Evolutionary conservation across 2,329 filamentous ascomycete genomes (phyloP).

Genomic region (Gaeumannomyces sp.): DNA sequence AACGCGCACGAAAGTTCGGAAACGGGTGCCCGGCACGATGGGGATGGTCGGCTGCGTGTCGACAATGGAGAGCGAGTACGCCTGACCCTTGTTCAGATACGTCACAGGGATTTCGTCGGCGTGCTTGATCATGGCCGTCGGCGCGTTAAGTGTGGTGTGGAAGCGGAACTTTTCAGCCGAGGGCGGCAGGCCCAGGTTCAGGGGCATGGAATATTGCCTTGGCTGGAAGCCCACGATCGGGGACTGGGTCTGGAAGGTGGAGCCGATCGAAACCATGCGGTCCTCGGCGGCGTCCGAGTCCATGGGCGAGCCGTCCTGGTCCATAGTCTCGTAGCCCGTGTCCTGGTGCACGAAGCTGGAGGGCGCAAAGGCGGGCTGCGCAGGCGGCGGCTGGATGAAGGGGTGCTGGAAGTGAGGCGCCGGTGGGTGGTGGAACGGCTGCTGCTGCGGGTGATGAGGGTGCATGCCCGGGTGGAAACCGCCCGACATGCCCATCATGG

Average conservation of each 20-base stretch:
- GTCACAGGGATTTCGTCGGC: slow-evolving; percentile 91
- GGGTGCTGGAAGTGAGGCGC: slow-evolving; percentile 50
- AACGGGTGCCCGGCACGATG: slow-evolving; percentile 57
- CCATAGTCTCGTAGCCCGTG: slow-evolving; percentile 72
- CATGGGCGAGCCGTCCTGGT: slow-evolving; percentile 66
- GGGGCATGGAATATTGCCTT: slow-evolving; percentile 34
- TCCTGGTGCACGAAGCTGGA: slow-evolving; percentile 77
- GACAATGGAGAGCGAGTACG: slow-evolving; percentile 78
- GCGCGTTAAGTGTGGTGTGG: slow-evolving; percentile 82
- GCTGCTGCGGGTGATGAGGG: slow-evolving; percentile 29
- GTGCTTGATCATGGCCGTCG: slow-evolving; percentile 92
- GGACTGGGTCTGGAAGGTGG: slow-evolving; percentile 55
- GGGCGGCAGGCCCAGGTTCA: slow-evolving; percentile 41
- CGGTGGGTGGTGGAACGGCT: slow-evolving; percentile 45
- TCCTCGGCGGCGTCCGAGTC: slow-evolving; percentile 46
- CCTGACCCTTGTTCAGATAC: slow-evolving; percentile 95
- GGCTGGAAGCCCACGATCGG: slow-evolving; percentile 54
- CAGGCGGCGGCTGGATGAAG: slow-evolving; percentile 57
- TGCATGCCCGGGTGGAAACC: slow-evolving; percentile 53
- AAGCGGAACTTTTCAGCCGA: slow-evolving; percentile 75
- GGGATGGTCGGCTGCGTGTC: slow-evolving; percentile 65
- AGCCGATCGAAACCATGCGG: slow-evolving; percentile 50
- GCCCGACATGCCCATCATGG: slow-evolving; percentile 57
- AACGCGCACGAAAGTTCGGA: slow-evolving; percentile 88
- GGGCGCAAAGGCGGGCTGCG: slow-evolving; percentile 62